Percentiles rank a stretch among this genome's conserved stretches.
Conservation (phyloP, 1,139 yeast genomes). For the Magnusiomyces paraingens region DNA sequence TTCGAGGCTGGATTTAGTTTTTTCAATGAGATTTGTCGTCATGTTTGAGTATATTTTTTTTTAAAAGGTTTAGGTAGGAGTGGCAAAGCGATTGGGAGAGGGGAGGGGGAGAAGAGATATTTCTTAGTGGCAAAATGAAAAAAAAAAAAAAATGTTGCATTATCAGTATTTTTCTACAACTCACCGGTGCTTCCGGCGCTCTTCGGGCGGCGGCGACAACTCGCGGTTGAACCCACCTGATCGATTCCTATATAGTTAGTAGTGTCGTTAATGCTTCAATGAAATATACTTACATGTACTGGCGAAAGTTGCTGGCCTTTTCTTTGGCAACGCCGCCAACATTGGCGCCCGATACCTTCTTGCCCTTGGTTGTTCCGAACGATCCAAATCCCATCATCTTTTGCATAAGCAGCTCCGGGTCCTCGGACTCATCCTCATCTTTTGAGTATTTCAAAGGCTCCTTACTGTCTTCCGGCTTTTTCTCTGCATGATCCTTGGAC, state of each 20-base stretch:
- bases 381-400: conserved; percentile 60
- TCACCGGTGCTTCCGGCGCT: conserved; percentile 5
- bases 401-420: conserved; percentile 29
- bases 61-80: too few relatives aligned
- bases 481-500: not conserved
- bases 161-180: not conserved
- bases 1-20: not conserved
- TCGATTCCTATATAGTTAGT: conserved; percentile 35
- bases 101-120: not conserved
- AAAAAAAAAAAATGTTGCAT: not conserved
- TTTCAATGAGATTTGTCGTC: not conserved
- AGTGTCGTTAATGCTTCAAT: not conserved
- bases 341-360: conserved; percentile 41
- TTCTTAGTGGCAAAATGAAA: not conserved
- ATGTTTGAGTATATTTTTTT: not conserved
- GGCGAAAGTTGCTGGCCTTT: conserved; percentile 46
- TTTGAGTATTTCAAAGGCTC: conserved; percentile 5
- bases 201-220: conserved; percentile 41
- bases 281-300: conserved; percentile 43
- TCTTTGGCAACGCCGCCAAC: conserved; percentile 43
- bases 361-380: conserved; percentile 56
- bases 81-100: not conserved
- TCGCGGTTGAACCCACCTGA: conserved; percentile 56
- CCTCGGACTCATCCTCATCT: conserved; percentile 24
- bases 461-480: not conserved